Conservation (phyloP, 495 filamentous ascomycete genomes). For the Penicillium odoratum region DNA sequence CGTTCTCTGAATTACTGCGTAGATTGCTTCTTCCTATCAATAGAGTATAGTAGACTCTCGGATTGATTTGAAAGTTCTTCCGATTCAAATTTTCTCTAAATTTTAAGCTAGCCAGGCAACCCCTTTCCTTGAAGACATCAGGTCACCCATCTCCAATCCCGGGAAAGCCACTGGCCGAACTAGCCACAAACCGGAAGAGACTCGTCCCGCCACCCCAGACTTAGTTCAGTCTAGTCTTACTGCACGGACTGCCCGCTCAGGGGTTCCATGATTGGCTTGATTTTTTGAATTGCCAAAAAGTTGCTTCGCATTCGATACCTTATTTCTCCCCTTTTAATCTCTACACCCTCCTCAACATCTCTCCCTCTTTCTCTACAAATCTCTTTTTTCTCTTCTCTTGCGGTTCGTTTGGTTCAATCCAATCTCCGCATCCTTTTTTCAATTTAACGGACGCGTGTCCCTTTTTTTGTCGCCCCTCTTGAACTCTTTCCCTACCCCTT, state of each 20-base stretch:
- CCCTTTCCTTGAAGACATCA: slow-evolving; percentile 9
- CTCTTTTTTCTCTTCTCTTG: slow-evolving; percentile 8
- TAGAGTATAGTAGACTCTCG: background rate
- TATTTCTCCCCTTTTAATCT: slow-evolving; percentile 4
- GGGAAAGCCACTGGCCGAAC: slow-evolving; percentile 18
- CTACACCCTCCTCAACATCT: background rate
- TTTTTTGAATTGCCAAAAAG: slow-evolving; percentile 15
- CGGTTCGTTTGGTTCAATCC: slow-evolving; percentile 1
- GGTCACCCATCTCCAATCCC: slow-evolving; percentile 16
- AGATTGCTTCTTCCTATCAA: background rate
- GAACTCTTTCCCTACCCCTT: slow-evolving; percentile 25
- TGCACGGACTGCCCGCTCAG: slow-evolving; percentile 9
- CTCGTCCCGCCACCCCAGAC: slow-evolving; percentile 13
- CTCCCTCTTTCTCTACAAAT: slow-evolving; percentile 7
- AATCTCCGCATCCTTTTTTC: background rate
- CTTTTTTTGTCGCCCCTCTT: slow-evolving; percentile 13
- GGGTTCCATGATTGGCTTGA: slow-evolving; percentile 24
- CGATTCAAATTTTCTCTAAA: background rate
- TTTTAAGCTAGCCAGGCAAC: background rate
- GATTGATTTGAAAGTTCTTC: background rate
- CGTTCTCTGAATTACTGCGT: background rate
- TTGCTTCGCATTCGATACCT: slow-evolving; percentile 9
- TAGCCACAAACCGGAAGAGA: slow-evolving; percentile 24
- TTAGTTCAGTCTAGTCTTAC: slow-evolving; percentile 10
- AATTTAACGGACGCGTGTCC: slow-evolving; percentile 2